Evolutionary conservation across 176 grass and related monocot genomes (phyloP).

Genomic region (Elaeis guineensis): DNA sequence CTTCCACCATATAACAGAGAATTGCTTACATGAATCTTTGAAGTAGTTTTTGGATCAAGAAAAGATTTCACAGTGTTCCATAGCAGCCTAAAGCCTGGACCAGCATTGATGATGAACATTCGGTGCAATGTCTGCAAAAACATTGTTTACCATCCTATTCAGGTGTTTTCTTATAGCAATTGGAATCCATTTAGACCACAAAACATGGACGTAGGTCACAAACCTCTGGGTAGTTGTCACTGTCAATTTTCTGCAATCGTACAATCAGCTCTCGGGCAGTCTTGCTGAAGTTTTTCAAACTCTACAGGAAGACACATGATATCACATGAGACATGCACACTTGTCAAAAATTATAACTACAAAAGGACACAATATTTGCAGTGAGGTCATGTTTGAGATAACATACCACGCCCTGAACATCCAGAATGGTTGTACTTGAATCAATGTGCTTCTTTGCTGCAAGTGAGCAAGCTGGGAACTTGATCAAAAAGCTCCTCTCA

Average conservation of each 20-base stretch:
- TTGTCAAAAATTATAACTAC: too few relatives aligned
- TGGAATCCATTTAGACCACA: background rate
- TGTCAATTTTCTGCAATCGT: constrained; percentile 87
- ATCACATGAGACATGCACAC: background rate
- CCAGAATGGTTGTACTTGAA: constrained; percentile 84
- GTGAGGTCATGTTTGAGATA: background rate
- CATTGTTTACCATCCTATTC: too few relatives aligned
- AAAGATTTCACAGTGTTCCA: constrained; percentile 94
- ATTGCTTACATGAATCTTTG: constrained; percentile 89
- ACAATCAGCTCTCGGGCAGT: constrained; percentile 84
- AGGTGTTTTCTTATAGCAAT: too few relatives aligned
- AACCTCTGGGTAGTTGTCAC: constrained; percentile 95
- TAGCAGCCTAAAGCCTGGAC: constrained; percentile 72
- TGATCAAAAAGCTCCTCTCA: constrained; percentile 82
- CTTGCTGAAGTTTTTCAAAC: constrained; percentile 98
- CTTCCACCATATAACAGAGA: background rate
- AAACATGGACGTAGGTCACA: background rate
- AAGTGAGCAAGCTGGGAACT: constrained; percentile 88
- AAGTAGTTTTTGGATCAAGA: constrained; percentile 90
- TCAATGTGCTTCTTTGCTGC: constrained; percentile 91
- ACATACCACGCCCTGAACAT: constrained; percentile 94
- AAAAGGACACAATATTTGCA: too few relatives aligned
- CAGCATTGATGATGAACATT: constrained; percentile 99
- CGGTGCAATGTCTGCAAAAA: constrained; percentile 67
- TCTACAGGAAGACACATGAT: constrained; percentile 29